Evolutionary conservation across 225 moss, liverwort and hornwort genomes (phyloP), one percentile per base, ranked within the genome.

Genomic region (Ulota crispa): DNA sequence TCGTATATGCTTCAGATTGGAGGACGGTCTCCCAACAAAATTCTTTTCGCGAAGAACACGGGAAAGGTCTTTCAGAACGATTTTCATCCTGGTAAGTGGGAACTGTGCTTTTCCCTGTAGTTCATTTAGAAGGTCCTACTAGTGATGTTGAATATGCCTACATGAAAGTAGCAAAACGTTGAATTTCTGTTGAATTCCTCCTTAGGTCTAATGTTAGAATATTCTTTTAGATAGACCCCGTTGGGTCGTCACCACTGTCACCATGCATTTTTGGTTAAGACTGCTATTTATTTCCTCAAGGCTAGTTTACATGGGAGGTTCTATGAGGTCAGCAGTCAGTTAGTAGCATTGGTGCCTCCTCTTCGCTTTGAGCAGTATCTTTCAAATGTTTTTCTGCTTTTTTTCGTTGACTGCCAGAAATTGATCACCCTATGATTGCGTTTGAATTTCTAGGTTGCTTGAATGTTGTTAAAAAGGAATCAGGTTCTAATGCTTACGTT

Each of bases 11-110:
- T 99, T 83, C 99, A 96, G 85, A 96, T 99, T 72, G 99, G 99
- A 80, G 96, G 99, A 21, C 92, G 99, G 64, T 96, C 99, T 66
- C 99, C 99, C 8, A 96, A 99, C 82, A 99, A 99, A 82, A 96
- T 99, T 63, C 88, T 99, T 37, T 99, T 99, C 72, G 99, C 99
- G 3, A 96, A 94, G 82, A 99, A 99, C 62, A 99, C 99, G 31
- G 99, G 99, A 81, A 99, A 99, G 90, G 94, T 99, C 72, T 99
- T 99, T 71, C 99, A 99, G 78, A 99, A 96, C 32, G 99, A 99
- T 76, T 99, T 99, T 72, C 99, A 99, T 86, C 99, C 99, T 87
- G 99, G 99, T 96, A 85, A 90, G 93, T 82, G 14, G 8, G 19
- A 45, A 64, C 43, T 21, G 42, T 54, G 24, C 52, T 59, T 65